Base-by-base conservation (phyloP, 2,329 filamentous ascomycete genomes). In the Aureobasidium mangrovei region DNA sequence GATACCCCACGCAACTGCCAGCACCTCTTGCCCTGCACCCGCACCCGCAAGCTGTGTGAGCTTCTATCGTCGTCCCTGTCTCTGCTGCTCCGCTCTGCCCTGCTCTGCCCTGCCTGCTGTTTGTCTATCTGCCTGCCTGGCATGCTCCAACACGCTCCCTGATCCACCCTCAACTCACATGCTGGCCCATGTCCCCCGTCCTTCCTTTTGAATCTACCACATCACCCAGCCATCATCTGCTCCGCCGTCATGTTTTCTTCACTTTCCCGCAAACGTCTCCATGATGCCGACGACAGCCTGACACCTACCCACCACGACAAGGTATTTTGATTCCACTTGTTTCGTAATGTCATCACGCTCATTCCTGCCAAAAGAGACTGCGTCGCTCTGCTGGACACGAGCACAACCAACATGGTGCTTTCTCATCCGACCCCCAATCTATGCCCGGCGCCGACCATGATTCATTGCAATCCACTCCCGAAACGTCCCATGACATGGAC, bases 401-500 rank as follows among this genome's bases (percentile, higher is more conserved):
- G 26, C 44, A 46, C 24, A 40, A 40, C 36, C 35, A 24, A n/a
- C 32, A 33, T 26, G 41, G 40, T 12, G 12, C 42, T 9, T 29
- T 9, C 32, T n/a, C 41, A 36, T 3, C 26, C 26, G 35, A 46
- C 29, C 35, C 38, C 27, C 35, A 54, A 26, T 47, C 43, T 26
- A 42, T 48, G 18, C 36, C 48, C n/a, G 33, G 43, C 27, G 44
- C 42, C 27, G 31, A 44, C 9, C 32, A 55, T 18, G 48, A 53
- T 29, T 53, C 57, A 3, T 18, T 51, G 24, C 43, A 45, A 28
- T 54, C 55, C 3, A 57, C 41, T 32, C 36, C 45, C 40, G 55
- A 51, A n/a, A 45, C 46, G 7, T 54, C 55, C 36, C 54, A 38
- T 10, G 56, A 57, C 24, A 55, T 56, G 47, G 54, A 56, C 39